phyloP scores from a whole-genome alignment of 78 protist species.

The Dictyostelium discoideum region DNA sequence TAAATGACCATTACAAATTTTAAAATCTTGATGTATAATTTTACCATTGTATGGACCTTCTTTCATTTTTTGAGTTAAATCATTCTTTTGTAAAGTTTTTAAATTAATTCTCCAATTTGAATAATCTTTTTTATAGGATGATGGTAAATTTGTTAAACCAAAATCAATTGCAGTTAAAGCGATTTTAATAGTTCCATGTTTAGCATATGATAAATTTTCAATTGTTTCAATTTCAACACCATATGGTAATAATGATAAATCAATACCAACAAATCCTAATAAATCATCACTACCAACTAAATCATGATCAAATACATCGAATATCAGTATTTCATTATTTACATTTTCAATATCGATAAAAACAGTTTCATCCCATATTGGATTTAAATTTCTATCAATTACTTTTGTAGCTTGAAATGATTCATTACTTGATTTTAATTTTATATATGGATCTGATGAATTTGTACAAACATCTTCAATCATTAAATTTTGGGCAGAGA shows the following conservation, averaged over 20 bases:
- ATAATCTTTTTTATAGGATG: not conserved
- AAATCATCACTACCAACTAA: not conserved
- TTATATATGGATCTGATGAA: conserved; percentile 9
- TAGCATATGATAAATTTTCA: conserved; percentile 5
- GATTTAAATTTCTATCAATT: not conserved
- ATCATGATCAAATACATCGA: not conserved
- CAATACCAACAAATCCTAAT: not conserved
- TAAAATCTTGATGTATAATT: conserved; percentile 18
- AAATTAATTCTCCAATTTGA: not conserved
- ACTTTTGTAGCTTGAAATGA: not conserved
- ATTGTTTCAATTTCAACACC: conserved; percentile 1
- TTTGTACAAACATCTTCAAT: not conserved
- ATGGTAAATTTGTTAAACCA: conserved; percentile 35
- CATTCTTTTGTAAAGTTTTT: not conserved
- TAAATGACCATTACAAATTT: conserved; percentile 27
- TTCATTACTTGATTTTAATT: not conserved
- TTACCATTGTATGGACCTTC: conserved; percentile 40
- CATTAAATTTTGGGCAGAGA: not conserved
- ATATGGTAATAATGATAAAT: not conserved
- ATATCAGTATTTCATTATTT: not conserved
- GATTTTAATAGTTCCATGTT: conserved; percentile 20
- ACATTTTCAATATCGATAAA: not conserved
- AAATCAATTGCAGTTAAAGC: conserved; percentile 6
- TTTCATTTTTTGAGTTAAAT: not conserved
- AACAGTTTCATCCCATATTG: not conserved